Evolutionary conservation across 2,329 filamentous ascomycete genomes (phyloP).

Genomic region (Exophiala spinifera): DNA sequence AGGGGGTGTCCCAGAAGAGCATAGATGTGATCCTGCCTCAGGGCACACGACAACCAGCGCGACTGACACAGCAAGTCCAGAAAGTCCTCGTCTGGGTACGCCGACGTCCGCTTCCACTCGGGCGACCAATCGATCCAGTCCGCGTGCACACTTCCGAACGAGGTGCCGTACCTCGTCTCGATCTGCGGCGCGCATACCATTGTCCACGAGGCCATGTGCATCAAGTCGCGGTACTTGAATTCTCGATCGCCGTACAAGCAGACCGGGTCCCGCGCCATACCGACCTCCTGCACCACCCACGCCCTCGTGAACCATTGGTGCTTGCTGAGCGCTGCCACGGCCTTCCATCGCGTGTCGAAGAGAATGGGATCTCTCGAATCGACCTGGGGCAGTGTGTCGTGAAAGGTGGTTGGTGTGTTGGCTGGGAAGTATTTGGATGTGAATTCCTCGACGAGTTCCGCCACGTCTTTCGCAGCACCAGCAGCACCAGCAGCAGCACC

Average conservation of each 20-base stretch:
- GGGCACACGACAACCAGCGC: neutral
- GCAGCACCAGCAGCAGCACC: too few relatives aligned
- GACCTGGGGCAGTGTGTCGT: neutral
- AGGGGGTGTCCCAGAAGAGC: slow-evolving; percentile 15
- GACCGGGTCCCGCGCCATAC: slow-evolving; percentile 6
- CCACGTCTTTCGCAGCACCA: too few relatives aligned
- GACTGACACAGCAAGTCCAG: slow-evolving; percentile 8
- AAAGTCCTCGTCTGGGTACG: slow-evolving; percentile 1
- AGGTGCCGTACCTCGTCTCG: neutral
- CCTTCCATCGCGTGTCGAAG: slow-evolving; percentile 11
- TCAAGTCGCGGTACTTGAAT: slow-evolving; percentile 7
- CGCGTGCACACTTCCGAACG: slow-evolving; percentile 8
- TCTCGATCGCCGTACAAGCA: neutral
- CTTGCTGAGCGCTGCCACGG: slow-evolving; percentile 6
- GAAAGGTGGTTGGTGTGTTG: too few relatives aligned
- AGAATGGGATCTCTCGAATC: neutral
- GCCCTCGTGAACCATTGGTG: slow-evolving; percentile 10
- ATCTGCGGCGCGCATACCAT: slow-evolving; percentile 10
- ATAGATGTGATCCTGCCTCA: slow-evolving; percentile 15
- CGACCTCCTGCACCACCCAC: slow-evolving; percentile 23
- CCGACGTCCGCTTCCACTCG: slow-evolving; percentile 1
- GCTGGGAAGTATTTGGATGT: neutral
- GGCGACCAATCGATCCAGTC: slow-evolving; percentile 13
- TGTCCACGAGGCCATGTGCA: slow-evolving; percentile 7
- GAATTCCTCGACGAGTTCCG: slow-evolving; percentile 11